Base-by-base conservation (phyloP, 805 yeast genomes). In the Grigorovia humatica region DNA sequence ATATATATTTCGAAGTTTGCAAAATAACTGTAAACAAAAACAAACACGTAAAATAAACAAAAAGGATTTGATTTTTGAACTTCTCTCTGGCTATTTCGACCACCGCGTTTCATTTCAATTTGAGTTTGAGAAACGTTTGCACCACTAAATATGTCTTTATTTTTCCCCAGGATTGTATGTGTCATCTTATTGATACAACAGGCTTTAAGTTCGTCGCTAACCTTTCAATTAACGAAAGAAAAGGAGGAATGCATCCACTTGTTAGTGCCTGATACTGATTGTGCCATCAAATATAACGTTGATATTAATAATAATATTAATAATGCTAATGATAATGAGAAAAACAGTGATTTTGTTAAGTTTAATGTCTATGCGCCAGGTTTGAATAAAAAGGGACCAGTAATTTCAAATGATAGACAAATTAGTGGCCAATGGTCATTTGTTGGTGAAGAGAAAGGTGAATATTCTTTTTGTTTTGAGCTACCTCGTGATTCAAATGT, bases 391-490 rank as follows among this genome's bases (percentile, higher is more conserved):
- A 73, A 70, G 8, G 46, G 49, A 7, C 57, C 64, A 8, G 67
- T 85, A 44, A 76, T 77, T 49, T 46, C 47, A 5, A 84, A 83
- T 50, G 71, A 72, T 47, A 81, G 82, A 58, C 80, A 82, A 64
- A 79, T 85, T 66, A 91, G 85, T 66, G 95, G 90, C 12, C 95
- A 88, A 62, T 83, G 83, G 73, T 73, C 80, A 7, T 81, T 89
- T 65, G 73, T 70, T 19, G 95, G 87, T 20, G 79, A 77, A 44
- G 63, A 66, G 49, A 65, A 68, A 18, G 96, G 96, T 44, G 96
- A 89, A 67, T 89, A 88, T 72, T 85, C 83, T 67, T 83, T 89
- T 67, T 89, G 96, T 70, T 88, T 89, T 72, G 71, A 80, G 60
- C 18, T 29, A 29, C 47, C 47, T n/a, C 85, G 87, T 68, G 85